phyloP scores from a whole-genome alignment of 768 basidiomycete species.

The Glaciozyma martinii region DNA sequence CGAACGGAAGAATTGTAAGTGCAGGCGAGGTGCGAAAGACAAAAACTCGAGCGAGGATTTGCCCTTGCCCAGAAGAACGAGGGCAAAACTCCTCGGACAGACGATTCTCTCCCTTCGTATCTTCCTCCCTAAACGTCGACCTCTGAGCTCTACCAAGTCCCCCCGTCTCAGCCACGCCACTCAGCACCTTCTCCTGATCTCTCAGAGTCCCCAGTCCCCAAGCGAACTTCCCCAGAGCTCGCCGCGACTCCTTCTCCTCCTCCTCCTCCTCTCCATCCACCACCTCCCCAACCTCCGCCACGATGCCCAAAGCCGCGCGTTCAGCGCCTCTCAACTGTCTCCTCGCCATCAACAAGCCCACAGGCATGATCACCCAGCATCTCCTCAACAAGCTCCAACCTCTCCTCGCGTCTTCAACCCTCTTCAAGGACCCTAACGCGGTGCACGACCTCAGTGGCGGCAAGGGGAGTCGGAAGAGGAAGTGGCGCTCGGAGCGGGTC shows the following conservation, averaged over 20 bases:
- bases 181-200: too few relatives aligned
- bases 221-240: too few relatives aligned
- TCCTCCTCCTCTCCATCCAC: neutral
- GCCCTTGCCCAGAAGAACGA: too few relatives aligned
- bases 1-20: too few relatives aligned
- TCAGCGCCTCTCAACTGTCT: constrained; percentile 45
- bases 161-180: too few relatives aligned
- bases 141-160: too few relatives aligned
- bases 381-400: constrained; percentile 74
- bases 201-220: too few relatives aligned
- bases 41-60: too few relatives aligned
- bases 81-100: too few relatives aligned
- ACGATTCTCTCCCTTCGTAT: too few relatives aligned
- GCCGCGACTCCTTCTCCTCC: neutral
- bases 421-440: constrained; percentile 50
- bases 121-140: too few relatives aligned
- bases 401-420: constrained; percentile 61
- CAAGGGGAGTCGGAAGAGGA: constrained; percentile 42
- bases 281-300: neutral
- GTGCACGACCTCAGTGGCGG: neutral
- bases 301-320: constrained; percentile 2
- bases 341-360: constrained; percentile 83
- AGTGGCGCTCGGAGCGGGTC: constrained; percentile 49
- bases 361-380: constrained; percentile 83
- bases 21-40: too few relatives aligned